Evolutionary conservation across 305 asterid species (phyloP).

Genomic region (Solanum hybrid): DNA sequence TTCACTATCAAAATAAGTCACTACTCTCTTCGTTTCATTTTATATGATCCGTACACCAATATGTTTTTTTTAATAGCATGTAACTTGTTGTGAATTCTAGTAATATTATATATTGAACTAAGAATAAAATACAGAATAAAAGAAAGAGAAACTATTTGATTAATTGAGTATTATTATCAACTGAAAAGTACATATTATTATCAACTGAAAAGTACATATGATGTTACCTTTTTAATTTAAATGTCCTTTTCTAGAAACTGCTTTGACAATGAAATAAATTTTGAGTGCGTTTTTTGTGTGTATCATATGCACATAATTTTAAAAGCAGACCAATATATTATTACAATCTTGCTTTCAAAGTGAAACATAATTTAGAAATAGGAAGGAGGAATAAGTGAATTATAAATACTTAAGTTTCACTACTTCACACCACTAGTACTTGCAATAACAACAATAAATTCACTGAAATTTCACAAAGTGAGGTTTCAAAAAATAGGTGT

Average conservation of each 20-base stretch:
- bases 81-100: not conserved
- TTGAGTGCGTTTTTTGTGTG: not conserved
- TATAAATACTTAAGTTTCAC: not conserved
- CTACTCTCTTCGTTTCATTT: not conserved
- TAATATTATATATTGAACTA: not conserved
- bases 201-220: constrained; percentile 13
- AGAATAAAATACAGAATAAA: not conserved
- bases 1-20: not conserved
- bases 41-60: not conserved
- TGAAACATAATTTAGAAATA: not conserved
- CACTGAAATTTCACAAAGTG: not conserved
- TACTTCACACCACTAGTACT: not conserved
- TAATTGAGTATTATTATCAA: not conserved
- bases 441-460: not conserved
- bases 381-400: not conserved
- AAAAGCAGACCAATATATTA: not conserved
- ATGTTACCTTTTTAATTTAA: constrained; percentile 30
- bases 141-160: not conserved
- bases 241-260: constrained; percentile 31
- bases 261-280: constrained; percentile 15
- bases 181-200: constrained; percentile 6
- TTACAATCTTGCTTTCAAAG: not conserved
- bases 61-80: not conserved
- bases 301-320: constrained; percentile 7
- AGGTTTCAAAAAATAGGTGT: not conserved